Conservation (phyloP, 1,139 yeast genomes). For the Hyphopichia wangnamkhiaoensis region DNA sequence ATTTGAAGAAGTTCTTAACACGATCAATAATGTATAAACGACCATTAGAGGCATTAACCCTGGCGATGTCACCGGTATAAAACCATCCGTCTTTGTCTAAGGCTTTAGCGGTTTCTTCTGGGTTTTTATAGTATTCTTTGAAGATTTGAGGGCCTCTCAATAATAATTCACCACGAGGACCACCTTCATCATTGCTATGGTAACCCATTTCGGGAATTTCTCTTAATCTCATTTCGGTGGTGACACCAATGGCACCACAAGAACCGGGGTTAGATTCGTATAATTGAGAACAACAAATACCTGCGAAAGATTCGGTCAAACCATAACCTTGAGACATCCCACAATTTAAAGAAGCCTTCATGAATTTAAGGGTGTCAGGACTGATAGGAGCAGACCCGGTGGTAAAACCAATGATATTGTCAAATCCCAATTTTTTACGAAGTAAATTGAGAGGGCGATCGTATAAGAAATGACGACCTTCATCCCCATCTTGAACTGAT, state of each 20-base stretch:
- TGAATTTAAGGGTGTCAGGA: slow-evolving; percentile 40
- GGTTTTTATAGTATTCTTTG: slow-evolving; percentile 36
- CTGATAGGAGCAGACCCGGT: slow-evolving; percentile 50
- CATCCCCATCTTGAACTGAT: slow-evolving; percentile 26
- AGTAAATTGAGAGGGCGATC: slow-evolving; percentile 29
- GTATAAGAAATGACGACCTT: slow-evolving; percentile 30
- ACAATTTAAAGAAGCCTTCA: slow-evolving; percentile 39
- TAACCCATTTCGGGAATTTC: slow-evolving; percentile 44
- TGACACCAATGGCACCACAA: slow-evolving; percentile 38
- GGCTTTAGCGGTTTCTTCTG: slow-evolving; percentile 41
- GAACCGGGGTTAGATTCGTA: slow-evolving; percentile 42
- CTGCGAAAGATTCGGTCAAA: slow-evolving; percentile 48
- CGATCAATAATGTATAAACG: slow-evolving; percentile 36
- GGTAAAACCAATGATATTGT: slow-evolving; percentile 24
- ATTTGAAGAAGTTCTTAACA: slow-evolving; percentile 42
- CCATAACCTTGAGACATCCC: slow-evolving; percentile 50
- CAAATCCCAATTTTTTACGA: slow-evolving; percentile 39
- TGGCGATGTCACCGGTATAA: slow-evolving; percentile 43
- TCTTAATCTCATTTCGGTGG: slow-evolving; percentile 37
- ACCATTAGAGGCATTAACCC: slow-evolving; percentile 24
- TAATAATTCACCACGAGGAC: slow-evolving; percentile 45
- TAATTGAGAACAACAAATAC: slow-evolving; percentile 30
- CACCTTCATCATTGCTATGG: slow-evolving; percentile 27
- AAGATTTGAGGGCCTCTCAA: slow-evolving; percentile 44
- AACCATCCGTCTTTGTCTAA: slow-evolving; percentile 60